Evolutionary conservation across 2,329 filamentous ascomycete species (phyloP), one percentile per base, ranked within the genome.

Genomic region (Graphilbum sp.): DNA sequence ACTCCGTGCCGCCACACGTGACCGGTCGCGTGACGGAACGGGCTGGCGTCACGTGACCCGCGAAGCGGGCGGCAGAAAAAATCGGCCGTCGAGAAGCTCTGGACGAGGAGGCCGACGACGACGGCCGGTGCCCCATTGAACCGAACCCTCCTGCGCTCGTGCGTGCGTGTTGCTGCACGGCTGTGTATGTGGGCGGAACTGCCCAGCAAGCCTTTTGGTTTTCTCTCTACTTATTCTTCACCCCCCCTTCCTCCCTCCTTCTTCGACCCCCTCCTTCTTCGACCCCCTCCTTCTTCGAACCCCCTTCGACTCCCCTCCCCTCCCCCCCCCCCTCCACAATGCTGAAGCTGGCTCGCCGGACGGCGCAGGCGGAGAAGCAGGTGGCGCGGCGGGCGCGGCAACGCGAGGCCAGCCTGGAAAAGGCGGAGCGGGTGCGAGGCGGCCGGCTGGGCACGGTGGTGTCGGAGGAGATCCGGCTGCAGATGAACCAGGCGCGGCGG

Each of bases 301-400:
- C 38, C 34, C 27, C 27, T 10, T 25, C 15, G 15, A 3, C 8
- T 19, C 18, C 25, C 16, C n/a, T 31, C 31, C 15, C 17, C 11
- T 24, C 17, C 6, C 5, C 15, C 51, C 58, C 46, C 8, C 1
- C 18, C n/a, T 4, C 3, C 15, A 27, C 38, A 45, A 85, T 84
- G 80, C 74, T 84, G 60, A 81, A 78, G 58, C 64, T 84, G 45
- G 63, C 77, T 45, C 72, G 72, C 50, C 73, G 77, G 48, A 74
- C 77, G 39, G 62, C 68, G 40, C 65, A 78, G 54, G 78, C 78
- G 47, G 67, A 79, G 59, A 73, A 71, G 55, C 74, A 79, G 59
- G 71, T 66, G 39, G 54, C 59, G 42, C 67, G 67, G 39, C 63
- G 64, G 38, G 53, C 52, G 41, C 54, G 55, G 37, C 34, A 43